phyloP scores from a whole-genome alignment of 306 rosid genomes.

The Ziziphus jujuba region DNA sequence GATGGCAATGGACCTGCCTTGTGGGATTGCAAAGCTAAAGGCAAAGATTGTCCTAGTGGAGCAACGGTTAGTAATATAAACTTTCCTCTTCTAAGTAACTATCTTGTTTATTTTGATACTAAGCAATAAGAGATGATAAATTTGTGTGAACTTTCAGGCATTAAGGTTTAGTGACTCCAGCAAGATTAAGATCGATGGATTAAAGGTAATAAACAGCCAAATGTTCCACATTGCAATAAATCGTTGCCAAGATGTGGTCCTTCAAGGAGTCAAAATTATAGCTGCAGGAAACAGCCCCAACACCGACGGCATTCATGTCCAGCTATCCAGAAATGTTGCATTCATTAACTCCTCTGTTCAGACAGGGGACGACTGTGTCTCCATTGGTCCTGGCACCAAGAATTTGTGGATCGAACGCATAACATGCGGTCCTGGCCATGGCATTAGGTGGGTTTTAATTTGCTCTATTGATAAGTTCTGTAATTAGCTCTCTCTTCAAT shows the following conservation, averaged over 20 bases:
- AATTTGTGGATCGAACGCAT: conserved; percentile 5
- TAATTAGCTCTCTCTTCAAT: too few relatives aligned
- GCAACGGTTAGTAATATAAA: conserved; percentile 15
- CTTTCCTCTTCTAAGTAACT: not conserved
- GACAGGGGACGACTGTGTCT: conserved; percentile 11
- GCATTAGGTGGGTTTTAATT: not conserved
- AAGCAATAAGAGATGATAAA: too few relatives aligned
- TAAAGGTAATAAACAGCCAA: not conserved
- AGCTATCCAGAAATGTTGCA: not conserved
- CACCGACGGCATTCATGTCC: conserved; percentile 15
- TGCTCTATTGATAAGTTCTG: too few relatives aligned
- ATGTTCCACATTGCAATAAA: conserved; percentile 8
- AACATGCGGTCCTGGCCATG: conserved; percentile 5
- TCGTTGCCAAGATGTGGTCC: not conserved
- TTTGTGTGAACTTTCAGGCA: not conserved
- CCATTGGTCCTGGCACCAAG: conserved; percentile 5
- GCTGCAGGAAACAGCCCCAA: not conserved
- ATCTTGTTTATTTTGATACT: not conserved
- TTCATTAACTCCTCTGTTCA: not conserved
- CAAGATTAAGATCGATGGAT: not conserved
- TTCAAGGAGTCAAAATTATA: conserved; percentile 2
- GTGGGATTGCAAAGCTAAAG: conserved; percentile 24
- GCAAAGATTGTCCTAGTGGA: conserved; percentile 5
- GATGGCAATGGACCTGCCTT: conserved; percentile 34
- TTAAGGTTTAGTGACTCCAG: not conserved